Evolutionary conservation across 257 asterid genomes (phyloP).

Genomic region (Gentiana macrophylla): DNA sequence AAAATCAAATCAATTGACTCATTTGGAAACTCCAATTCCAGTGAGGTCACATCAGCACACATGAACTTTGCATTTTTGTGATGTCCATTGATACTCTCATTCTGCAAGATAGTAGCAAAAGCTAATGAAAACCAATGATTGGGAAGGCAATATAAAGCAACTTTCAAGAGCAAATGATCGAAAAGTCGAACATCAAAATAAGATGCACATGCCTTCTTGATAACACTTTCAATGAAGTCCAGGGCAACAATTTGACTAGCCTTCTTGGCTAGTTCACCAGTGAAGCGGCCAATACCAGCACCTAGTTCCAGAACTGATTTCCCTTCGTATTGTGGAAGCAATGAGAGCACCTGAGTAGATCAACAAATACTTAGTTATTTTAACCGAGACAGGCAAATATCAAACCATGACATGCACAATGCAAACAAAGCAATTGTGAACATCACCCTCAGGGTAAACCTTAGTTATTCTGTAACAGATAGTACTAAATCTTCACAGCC

Average conservation of each 20-base stretch:
- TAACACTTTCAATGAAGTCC: constrained; percentile 81
- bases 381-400: too few relatives aligned
- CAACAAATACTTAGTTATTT: neutral
- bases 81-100: constrained; percentile 56
- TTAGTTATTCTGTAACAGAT: too few relatives aligned
- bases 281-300: constrained; percentile 99
- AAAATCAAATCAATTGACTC: constrained; percentile 77
- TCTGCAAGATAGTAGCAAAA: constrained; percentile 25
- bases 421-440: too few relatives aligned
- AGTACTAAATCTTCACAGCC: too few relatives aligned
- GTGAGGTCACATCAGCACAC: constrained; percentile 91
- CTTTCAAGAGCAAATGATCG: neutral
- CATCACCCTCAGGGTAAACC: too few relatives aligned
- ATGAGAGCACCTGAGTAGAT: constrained; percentile 56
- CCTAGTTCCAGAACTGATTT: constrained; percentile 88
- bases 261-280: constrained; percentile 70
- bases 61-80: constrained; percentile 62
- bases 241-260: constrained; percentile 67
- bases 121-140: constrained; percentile 5
- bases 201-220: constrained; percentile 49
- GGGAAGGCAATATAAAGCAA: neutral
- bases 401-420: too few relatives aligned
- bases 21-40: constrained; percentile 53
- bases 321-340: constrained; percentile 78
- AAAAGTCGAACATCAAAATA: neutral